phyloP scores from a whole-genome alignment of 257 asterid species.

The Perilla frutescens region DNA sequence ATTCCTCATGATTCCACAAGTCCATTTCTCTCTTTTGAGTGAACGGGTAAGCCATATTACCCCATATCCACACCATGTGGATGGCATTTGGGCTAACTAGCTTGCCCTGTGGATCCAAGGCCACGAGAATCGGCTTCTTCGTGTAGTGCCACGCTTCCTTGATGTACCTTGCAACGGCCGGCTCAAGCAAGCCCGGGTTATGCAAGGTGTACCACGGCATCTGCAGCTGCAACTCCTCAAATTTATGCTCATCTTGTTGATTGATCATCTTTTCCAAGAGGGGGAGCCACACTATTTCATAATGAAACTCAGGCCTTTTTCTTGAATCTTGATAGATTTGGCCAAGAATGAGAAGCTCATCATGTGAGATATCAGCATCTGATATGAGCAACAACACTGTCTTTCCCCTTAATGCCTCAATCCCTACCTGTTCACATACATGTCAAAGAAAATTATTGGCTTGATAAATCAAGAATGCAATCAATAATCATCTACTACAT shows the following conservation, averaged over 20 bases:
- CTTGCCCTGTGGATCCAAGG: conserved; percentile 73
- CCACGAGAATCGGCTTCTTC: conserved; percentile 75
- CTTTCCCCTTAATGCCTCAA: conserved; percentile 66
- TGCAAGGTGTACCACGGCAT: conserved; percentile 88
- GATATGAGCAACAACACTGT: conserved; percentile 73
- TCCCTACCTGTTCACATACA: conserved; percentile 44
- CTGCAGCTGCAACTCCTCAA: conserved; percentile 49
- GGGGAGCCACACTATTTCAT: conserved; percentile 87
- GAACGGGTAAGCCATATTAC: conserved; percentile 76
- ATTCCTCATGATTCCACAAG: conserved; percentile 63
- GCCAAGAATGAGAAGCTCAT: conserved; percentile 60
- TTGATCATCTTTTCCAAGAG: conserved; percentile 43
- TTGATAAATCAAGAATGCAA: not conserved
- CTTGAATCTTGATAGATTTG: conserved; percentile 55
- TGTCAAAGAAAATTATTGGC: not conserved
- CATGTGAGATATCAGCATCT: conserved; percentile 62
- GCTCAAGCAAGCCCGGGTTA: conserved; percentile 65
- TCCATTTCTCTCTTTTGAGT: conserved; percentile 51
- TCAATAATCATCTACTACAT: not conserved
- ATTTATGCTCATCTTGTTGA: conserved; percentile 45
- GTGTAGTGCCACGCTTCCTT: conserved; percentile 66
- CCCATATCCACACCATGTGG: conserved; percentile 90
- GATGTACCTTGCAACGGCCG: conserved; percentile 68
- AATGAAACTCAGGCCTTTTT: conserved; percentile 49
- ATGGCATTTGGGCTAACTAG: conserved; percentile 62